phyloP scores from a whole-genome alignment of 805 yeast genomes.

The Starmerella powellii region DNA sequence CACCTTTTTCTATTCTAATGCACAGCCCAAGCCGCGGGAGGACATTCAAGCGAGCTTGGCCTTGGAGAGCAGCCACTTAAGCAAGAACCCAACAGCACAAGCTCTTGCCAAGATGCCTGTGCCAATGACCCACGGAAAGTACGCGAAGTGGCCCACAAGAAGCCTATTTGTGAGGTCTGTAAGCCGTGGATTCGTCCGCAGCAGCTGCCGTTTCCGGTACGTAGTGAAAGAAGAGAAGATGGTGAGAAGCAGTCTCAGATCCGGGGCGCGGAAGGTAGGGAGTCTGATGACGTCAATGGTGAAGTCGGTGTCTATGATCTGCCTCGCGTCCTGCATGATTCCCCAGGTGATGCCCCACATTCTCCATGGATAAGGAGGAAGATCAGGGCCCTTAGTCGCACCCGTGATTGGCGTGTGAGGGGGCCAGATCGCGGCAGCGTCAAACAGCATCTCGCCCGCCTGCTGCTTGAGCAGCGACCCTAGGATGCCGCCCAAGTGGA shows the following conservation, averaged over 20 bases:
- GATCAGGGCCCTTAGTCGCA: background rate
- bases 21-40: too few relatives aligned
- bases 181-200: conserved; percentile 10
- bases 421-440: conserved; percentile 22
- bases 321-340: conserved; percentile 27
- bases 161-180: conserved; percentile 22
- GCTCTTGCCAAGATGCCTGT: conserved; percentile 3
- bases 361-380: conserved; percentile 23
- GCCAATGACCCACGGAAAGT: conserved; percentile 20
- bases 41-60: too few relatives aligned
- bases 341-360: conserved; percentile 33
- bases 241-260: conserved; percentile 21
- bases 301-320: conserved; percentile 21
- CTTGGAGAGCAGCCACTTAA: background rate
- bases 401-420: background rate
- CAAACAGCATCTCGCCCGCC: conserved; percentile 26
- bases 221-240: conserved; percentile 7
- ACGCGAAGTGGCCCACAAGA: conserved; percentile 23
- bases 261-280: conserved; percentile 24
- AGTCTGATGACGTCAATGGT: conserved; percentile 8
- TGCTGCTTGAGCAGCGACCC: conserved; percentile 10
- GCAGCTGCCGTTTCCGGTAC: conserved; percentile 4
- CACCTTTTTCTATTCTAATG: background rate
- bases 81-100: background rate
- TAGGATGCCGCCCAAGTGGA: conserved; percentile 17